Base-by-base conservation (phyloP, 305 asterid species). In the Fraxinus angustifolia region DNA sequence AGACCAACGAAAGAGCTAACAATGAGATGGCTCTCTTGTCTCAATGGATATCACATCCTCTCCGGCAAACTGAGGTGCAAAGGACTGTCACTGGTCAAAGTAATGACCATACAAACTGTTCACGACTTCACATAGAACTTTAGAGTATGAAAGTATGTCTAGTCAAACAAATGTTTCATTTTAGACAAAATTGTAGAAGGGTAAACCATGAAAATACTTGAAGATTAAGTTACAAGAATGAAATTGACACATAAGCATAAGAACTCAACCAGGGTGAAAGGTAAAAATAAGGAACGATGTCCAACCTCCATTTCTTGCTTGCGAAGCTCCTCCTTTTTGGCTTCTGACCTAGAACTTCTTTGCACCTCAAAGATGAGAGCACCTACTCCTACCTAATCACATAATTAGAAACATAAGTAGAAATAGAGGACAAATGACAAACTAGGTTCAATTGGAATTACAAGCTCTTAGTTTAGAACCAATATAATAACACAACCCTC, bases 331-430 rank as follows among this genome's bases (percentile, higher is more conserved):
- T 95, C 98, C 88, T 95, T 93, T 86, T 86, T 93, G 62, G 97
- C 99, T 89, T 95, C 98, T 81, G 98, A 91, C 71, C 98, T 89
- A 81, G 97, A 67, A 86, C 83, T 92, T 90, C 99, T 91, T 85
- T 95, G 99, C 88, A 89, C 91, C 92, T 95, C 99, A 89, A 95
- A 92, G 73, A 81, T 82, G 81, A 93, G 84, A 34, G 92, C 97
- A 86, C 89, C 97, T 53, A 90, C 98, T 81, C 90, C 99, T 74
- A 95, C 99, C 98, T 93, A 76, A 83, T 82, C 83, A 71, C 67
- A 71, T 67, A 73, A 73, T 68, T 73, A 34, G 7, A 48, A 77
- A 65, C 72, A 70, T 76, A 21, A 38, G 70, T 6, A 77, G 62
- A 50, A 21, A 70, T 31, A 72, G 74, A 73, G 26, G 16, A 7